A percentile compares a stretch with the other conserved stretches of the same genome.
phyloP scores from a whole-genome alignment of 2,329 filamentous ascomycete species.

The Bisporella sp. region DNA sequence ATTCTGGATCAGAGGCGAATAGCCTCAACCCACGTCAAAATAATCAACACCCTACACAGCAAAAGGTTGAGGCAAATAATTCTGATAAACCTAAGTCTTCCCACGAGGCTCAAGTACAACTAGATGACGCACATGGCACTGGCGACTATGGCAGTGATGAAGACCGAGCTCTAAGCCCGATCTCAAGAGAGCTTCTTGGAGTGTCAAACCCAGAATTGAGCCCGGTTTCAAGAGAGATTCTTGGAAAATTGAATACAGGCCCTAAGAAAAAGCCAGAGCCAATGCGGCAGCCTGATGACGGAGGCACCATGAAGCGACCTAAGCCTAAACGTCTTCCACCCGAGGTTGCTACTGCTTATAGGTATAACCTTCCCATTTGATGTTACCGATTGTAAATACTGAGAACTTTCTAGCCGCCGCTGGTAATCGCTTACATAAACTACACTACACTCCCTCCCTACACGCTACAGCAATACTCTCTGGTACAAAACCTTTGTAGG shows the following conservation, averaged over 20 bases:
- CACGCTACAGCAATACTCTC: too few relatives aligned
- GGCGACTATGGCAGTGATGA: slow-evolving; percentile 1
- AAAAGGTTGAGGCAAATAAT: not conserved
- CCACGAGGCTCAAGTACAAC: not conserved
- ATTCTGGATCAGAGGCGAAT: not conserved
- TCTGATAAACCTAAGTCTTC: not conserved
- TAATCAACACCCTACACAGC: not conserved
- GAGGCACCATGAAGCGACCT: slow-evolving; percentile 10
- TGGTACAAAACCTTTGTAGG: not conserved
- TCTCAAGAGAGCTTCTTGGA: too few relatives aligned
- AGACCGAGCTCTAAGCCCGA: slow-evolving; percentile 8
- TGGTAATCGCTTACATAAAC: slow-evolving; percentile 26
- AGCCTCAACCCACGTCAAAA: not conserved
- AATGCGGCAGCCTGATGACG: slow-evolving; percentile 26
- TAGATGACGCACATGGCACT: not conserved
- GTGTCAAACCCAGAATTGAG: slow-evolving; percentile 8
- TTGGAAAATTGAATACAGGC: slow-evolving; percentile 20
- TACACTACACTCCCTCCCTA: not conserved
- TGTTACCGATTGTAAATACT: slow-evolving; percentile 13
- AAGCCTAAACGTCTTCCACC: slow-evolving; percentile 31
- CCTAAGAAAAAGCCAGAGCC: slow-evolving; percentile 17
- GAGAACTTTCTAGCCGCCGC: slow-evolving; percentile 25
- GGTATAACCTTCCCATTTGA: slow-evolving; percentile 14
- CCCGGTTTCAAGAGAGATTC: slow-evolving; percentile 22
- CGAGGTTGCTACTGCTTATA: slow-evolving; percentile 33